Conservation (phyloP, 495 filamentous ascomycete species). For the Aspergillus heteromorphus region DNA sequence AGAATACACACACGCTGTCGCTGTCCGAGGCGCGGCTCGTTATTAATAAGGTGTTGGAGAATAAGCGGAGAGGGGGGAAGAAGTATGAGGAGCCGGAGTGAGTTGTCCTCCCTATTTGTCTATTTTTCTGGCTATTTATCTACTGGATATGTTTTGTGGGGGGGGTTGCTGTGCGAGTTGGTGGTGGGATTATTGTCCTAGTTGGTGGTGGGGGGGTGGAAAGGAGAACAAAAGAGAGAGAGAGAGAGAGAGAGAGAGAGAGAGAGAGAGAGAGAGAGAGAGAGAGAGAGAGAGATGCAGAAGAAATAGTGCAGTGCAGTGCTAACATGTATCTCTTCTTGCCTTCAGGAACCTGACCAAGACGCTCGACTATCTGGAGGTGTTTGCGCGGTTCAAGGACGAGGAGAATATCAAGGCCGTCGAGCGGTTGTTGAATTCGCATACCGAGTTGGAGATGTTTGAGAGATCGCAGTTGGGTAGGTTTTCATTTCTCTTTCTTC, state of each 20-base stretch:
- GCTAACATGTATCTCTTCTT: slow-evolving; percentile 1
- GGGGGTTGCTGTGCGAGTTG: neutral
- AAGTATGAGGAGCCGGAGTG: slow-evolving; percentile 50
- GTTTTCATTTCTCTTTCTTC: slow-evolving; percentile 21
- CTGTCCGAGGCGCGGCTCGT: slow-evolving; percentile 87
- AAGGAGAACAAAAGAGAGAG: too few relatives aligned
- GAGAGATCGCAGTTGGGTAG: slow-evolving; percentile 89
- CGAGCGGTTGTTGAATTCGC: slow-evolving; percentile 70
- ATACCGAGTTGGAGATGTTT: slow-evolving; percentile 78
- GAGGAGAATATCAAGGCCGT: slow-evolving; percentile 91
- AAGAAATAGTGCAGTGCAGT: too few relatives aligned
- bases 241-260: too few relatives aligned
- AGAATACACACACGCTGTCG: slow-evolving; percentile 79
- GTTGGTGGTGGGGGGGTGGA: too few relatives aligned
- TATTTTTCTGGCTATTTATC: too few relatives aligned
- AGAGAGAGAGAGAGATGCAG: neutral
- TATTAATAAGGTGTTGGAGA: slow-evolving; percentile 78
- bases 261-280: too few relatives aligned
- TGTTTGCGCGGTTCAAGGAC: slow-evolving; percentile 90
- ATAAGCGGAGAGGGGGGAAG: slow-evolving; percentile 42
- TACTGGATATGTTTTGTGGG: neutral
- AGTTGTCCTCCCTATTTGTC: too few relatives aligned
- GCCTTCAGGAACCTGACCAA: slow-evolving; percentile 58
- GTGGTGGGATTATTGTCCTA: too few relatives aligned
- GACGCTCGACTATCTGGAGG: slow-evolving; percentile 84